Percentiles rank a stretch among this genome's conserved stretches.
Evolutionary conservation across 2,329 filamentous ascomycete genomes (phyloP).

Genomic region (Thermoascus crustaceus): DNA sequence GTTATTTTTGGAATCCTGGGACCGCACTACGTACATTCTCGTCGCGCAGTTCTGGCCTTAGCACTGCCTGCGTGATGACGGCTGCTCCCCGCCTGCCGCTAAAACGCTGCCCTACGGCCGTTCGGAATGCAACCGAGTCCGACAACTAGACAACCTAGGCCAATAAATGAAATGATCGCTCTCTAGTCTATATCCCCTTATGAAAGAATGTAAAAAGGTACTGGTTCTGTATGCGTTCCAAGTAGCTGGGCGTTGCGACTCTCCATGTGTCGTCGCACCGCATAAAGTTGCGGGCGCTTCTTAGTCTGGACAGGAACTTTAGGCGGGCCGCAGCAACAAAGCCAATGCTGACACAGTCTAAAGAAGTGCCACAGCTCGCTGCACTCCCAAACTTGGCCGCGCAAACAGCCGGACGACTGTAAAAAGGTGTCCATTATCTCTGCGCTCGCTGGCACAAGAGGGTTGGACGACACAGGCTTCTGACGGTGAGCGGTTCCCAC

Average conservation of each 20-base stretch:
- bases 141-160: too few species aligned
- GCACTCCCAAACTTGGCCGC: background rate
- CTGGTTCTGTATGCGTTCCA: too few species aligned
- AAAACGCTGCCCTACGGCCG: too few species aligned
- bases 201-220: too few species aligned
- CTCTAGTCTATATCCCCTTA: too few species aligned
- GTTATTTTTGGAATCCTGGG: too few species aligned
- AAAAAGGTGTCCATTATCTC: background rate
- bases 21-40: too few species aligned
- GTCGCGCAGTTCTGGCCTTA: too few species aligned
- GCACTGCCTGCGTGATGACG: too few species aligned
- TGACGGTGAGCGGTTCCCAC: background rate
- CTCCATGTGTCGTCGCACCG: background rate
- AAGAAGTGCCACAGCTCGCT: background rate
- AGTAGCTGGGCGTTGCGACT: background rate
- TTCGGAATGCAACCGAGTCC: too few species aligned
- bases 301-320: background rate
- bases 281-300: conserved; percentile 1
- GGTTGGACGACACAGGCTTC: background rate
- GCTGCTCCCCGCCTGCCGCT: too few species aligned
- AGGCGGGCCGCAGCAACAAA: conserved; percentile 1
- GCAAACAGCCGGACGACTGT: background rate
- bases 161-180: too few species aligned
- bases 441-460: conserved; percentile 1
- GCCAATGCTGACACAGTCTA: conserved; percentile 1